Conservation (phyloP, 2,329 filamentous ascomycete genomes). For the Penicillium crustosum region DNA sequence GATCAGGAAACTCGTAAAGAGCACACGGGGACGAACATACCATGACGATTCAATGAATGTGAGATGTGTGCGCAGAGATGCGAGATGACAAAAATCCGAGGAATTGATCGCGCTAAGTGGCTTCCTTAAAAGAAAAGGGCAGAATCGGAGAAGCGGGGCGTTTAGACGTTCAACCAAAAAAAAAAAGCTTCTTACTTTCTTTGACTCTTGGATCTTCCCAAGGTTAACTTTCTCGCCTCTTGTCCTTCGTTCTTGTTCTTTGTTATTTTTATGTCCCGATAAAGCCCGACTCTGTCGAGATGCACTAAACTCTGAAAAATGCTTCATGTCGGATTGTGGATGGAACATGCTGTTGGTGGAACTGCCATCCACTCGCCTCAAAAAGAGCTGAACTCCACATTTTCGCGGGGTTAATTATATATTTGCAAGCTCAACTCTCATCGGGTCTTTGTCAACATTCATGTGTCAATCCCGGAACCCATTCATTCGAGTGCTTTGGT, state of each 20-base stretch:
- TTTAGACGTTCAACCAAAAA: background rate
- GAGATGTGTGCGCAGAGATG: background rate
- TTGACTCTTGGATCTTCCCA: background rate
- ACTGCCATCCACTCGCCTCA: background rate
- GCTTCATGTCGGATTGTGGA: background rate
- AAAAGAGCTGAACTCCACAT: background rate
- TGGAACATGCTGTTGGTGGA: background rate
- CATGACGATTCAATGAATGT: background rate
- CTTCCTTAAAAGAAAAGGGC: background rate
- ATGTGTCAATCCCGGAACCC: background rate
- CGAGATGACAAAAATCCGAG: background rate
- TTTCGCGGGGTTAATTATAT: background rate
- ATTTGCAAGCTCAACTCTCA: background rate
- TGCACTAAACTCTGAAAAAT: background rate
- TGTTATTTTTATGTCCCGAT: background rate
- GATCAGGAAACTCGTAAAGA: background rate
- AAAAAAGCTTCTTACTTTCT: background rate
- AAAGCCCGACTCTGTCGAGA: background rate
- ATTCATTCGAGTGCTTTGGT: background rate
- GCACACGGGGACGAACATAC: background rate
- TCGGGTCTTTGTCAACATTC: background rate
- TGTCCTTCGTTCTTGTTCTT: background rate
- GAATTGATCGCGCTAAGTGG: background rate
- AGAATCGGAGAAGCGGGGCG: conserved; percentile 3
- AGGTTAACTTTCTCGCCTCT: background rate